These are phyloP conservation scores for Parasitella parasitica DNA, from an alignment of 371 early-diverging fungal species.

Conservation along the genomic window DNA sequence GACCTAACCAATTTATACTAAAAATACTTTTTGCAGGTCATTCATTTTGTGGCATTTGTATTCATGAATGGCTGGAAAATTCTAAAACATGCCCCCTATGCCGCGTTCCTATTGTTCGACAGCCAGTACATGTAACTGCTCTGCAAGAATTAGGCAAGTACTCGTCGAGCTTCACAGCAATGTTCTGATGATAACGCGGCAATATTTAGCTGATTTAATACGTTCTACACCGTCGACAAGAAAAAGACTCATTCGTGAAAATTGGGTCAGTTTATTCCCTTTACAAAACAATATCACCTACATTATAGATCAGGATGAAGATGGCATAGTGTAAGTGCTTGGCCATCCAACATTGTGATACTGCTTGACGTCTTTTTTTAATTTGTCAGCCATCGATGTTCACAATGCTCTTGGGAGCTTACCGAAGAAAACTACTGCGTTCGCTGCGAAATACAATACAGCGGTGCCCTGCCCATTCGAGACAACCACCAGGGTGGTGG, in stretches of 20 bases:
- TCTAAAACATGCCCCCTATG: constrained; percentile 11
- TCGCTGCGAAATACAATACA: constrained; percentile 3
- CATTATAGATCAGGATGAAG: constrained; percentile 10
- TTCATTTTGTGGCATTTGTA: constrained; percentile 9
- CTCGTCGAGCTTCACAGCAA: neutral
- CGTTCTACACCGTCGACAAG: neutral
- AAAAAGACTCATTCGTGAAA: neutral
- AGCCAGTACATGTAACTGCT: constrained; percentile 2
- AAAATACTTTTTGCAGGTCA: constrained; percentile 2
- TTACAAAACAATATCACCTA: neutral
- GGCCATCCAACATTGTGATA: too few species aligned
- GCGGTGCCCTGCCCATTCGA: neutral
- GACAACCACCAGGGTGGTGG: neutral
- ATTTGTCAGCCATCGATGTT: constrained; percentile 10
- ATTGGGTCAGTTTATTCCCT: constrained; percentile 9
- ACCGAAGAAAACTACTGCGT: constrained; percentile 6
- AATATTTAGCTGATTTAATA: neutral
- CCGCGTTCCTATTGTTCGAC: neutral
- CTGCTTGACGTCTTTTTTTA: too few species aligned
- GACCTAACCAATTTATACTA: too few species aligned
- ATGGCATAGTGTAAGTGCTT: constrained; percentile 16
- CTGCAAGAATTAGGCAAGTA: constrained; percentile 9
- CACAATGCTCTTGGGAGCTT: constrained; percentile 17
- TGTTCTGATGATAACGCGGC: neutral
- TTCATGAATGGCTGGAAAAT: constrained; percentile 3